Evolutionary conservation across 73 alveolate species (phyloP).

Genomic region (Stentor roeselii): DNA sequence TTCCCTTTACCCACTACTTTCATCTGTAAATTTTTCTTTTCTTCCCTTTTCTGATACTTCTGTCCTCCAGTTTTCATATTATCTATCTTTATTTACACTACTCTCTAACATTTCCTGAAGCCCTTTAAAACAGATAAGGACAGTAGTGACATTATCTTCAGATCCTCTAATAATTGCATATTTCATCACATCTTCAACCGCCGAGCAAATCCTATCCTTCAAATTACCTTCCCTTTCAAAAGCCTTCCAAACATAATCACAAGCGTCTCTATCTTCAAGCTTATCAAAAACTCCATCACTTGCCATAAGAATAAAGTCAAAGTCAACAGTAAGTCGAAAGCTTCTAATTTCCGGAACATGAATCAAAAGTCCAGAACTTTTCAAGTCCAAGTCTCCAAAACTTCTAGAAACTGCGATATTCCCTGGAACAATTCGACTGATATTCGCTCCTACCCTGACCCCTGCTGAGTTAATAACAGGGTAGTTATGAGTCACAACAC

Average conservation of each 20-base stretch:
- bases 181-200: conserved; percentile 82
- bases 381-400: conserved; percentile 75
- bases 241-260: neutral
- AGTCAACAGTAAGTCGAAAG: conserved; percentile 54
- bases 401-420: conserved; percentile 69
- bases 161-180: conserved; percentile 74
- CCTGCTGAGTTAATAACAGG: neutral
- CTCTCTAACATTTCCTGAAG: conserved; percentile 34
- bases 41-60: too few relatives aligned
- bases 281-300: conserved; percentile 83
- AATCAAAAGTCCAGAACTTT: too few relatives aligned
- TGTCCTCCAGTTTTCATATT: too few relatives aligned
- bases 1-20: too few relatives aligned
- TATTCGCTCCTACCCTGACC: conserved; percentile 49
- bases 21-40: too few relatives aligned
- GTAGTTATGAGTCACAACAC: conserved; percentile 49
- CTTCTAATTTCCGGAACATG: conserved; percentile 72
- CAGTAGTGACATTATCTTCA: conserved; percentile 77
- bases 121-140: conserved; percentile 52
- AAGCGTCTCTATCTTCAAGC: conserved; percentile 47
- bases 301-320: conserved; percentile 79
- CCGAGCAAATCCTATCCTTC: conserved; percentile 79
- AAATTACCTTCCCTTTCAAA: conserved; percentile 46
- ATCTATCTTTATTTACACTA: too few relatives aligned
- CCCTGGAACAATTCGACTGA: too few relatives aligned